phyloP scores from a whole-genome alignment of 1,284 basidiomycete species.

The Phenoliferia sp. region DNA sequence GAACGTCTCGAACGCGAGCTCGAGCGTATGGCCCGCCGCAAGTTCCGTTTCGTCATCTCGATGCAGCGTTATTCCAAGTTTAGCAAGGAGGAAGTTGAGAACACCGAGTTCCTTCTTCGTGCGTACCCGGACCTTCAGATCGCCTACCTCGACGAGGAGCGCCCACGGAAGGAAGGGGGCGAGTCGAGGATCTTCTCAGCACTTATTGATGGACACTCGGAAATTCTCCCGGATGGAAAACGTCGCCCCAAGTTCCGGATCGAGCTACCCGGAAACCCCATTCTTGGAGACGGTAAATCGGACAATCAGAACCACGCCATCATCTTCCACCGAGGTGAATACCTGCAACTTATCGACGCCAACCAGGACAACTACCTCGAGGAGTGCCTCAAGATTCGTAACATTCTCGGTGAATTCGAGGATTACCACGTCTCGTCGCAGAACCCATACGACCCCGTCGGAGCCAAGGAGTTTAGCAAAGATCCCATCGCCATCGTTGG shows the following conservation, averaged over 20 bases:
- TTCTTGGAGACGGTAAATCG: conserved; percentile 97
- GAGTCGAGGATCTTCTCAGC: conserved; percentile 94
- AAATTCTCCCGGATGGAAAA: conserved; percentile 83
- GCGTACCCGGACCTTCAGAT: conserved; percentile 99
- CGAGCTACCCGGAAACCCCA: conserved; percentile 97
- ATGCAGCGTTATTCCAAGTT: conserved; percentile 99
- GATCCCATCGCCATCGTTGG: conserved; percentile 95
- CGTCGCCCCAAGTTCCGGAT: conserved; percentile 96
- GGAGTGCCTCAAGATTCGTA: conserved; percentile 98
- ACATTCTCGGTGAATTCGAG: conserved; percentile 97
- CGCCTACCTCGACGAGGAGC: conserved; percentile 96
- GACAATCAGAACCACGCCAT: conserved; percentile 99
- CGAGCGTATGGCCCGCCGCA: conserved; percentile 93
- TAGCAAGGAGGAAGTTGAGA: conserved; percentile 99
- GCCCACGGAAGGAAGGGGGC: conserved; percentile 82
- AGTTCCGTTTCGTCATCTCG: conserved; percentile 99
- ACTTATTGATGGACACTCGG: conserved; percentile 95
- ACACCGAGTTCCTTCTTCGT: conserved; percentile 94
- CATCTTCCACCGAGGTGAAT: conserved; percentile 98
- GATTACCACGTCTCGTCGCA: conserved; percentile 79
- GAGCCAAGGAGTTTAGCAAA: conserved; percentile 45
- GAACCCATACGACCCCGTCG: conserved; percentile 85
- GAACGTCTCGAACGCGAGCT: conserved; percentile 95
- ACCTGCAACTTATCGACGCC: conserved; percentile 96
- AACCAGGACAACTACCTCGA: conserved; percentile 99